phyloP scores from a whole-genome alignment of 768 basidiomycete species.

The Mycena rosella region DNA sequence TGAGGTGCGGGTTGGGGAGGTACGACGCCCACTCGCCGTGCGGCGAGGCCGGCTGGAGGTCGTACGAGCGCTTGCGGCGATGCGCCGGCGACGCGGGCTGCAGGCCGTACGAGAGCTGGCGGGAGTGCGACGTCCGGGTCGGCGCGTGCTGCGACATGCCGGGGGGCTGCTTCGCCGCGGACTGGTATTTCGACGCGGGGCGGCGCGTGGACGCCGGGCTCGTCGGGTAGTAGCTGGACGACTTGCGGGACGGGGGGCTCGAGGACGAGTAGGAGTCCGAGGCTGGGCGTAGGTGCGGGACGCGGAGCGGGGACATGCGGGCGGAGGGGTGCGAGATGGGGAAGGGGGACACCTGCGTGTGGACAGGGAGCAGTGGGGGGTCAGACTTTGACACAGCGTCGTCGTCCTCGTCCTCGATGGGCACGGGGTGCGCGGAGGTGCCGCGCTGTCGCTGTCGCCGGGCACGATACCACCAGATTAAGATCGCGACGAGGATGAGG shows the following conservation, averaged over 20 bases:
- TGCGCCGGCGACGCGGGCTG: neutral
- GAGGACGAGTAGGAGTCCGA: neutral
- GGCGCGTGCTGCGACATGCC: neutral
- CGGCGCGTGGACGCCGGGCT: neutral
- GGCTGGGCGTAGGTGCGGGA: neutral
- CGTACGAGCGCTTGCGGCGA: constrained; percentile 15
- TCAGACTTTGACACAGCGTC: constrained; percentile 4
- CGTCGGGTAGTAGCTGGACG: constrained; percentile 6
- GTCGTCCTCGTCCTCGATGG: constrained; percentile 25
- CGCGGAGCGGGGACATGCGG: constrained; percentile 3
- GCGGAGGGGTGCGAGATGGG: neutral
- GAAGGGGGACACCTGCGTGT: constrained; percentile 12
- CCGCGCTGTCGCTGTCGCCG: neutral
- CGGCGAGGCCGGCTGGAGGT: constrained; percentile 1
- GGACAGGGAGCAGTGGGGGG: neutral
- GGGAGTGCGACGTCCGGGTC: no score
- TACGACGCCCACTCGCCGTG: neutral
- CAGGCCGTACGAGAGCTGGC: no score
- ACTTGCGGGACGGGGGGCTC: neutral
- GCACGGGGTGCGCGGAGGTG: neutral
- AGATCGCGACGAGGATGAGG: neutral
- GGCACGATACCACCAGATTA: constrained; percentile 1
- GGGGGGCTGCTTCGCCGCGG: neutral
- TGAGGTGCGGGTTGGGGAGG: neutral
- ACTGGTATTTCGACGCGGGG: neutral